Evolutionary conservation across 306 rosid species (phyloP).

Genomic region (Canavalia gladiata): DNA sequence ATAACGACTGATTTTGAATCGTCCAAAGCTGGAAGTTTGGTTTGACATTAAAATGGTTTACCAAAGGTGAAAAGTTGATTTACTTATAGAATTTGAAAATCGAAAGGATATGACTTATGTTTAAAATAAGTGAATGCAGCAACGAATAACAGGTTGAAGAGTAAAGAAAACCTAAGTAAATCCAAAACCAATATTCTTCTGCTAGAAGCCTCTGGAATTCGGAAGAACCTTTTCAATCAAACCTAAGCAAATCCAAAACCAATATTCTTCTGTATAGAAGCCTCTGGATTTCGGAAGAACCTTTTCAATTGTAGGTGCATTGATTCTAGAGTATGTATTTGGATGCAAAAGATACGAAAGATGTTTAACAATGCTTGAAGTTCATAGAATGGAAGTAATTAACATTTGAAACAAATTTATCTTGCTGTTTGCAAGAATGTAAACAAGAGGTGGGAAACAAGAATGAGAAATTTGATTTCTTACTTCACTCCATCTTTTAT

Average conservation of each 20-base stretch:
- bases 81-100: conserved; percentile 7
- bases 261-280: conserved; percentile 63
- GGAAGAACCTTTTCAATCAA: conserved; percentile 72
- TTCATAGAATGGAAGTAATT: conserved; percentile 9
- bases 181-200: conserved; percentile 79
- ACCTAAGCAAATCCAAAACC: conserved; percentile 84
- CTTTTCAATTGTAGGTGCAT: conserved; percentile 68
- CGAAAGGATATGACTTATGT: conserved; percentile 61
- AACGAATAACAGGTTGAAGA: conserved; percentile 69
- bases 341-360: conserved; percentile 53
- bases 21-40: conserved; percentile 61
- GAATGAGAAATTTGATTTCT: conserved; percentile 20
- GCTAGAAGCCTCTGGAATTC: conserved; percentile 64
- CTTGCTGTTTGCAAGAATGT: neutral
- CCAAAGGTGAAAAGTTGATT: neutral
- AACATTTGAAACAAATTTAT: neutral
- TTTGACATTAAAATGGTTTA: neutral
- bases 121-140: conserved; percentile 65
- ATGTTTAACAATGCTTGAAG: neutral
- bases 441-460: neutral
- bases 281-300: conserved; percentile 70
- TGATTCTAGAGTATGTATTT: conserved; percentile 55
- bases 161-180: conserved; percentile 70
- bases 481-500: conserved; percentile 75
- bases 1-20: conserved; percentile 57